phyloP scores from a whole-genome alignment of 257 asterid genomes.

The Echites panduratus region DNA sequence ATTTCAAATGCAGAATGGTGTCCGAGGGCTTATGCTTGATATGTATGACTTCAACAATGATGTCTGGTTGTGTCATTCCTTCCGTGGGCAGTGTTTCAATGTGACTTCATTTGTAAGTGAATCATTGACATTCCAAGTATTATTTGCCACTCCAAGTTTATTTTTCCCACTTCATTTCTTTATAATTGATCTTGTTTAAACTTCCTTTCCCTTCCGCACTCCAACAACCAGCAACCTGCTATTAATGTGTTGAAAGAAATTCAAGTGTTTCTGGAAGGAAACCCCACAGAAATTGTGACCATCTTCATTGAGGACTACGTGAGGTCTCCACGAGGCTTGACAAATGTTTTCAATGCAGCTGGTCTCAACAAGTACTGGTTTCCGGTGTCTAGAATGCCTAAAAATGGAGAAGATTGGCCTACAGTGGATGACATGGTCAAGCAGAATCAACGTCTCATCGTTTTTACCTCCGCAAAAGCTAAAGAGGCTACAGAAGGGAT shows the following conservation, averaged over 20 bases:
- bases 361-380: constrained; percentile 63
- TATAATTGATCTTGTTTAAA: background rate
- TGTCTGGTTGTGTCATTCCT: constrained; percentile 85
- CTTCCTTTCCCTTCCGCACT: background rate
- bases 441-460: constrained; percentile 67
- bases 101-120: constrained; percentile 75
- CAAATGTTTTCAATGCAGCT: constrained; percentile 61
- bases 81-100: constrained; percentile 53
- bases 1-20: constrained; percentile 57
- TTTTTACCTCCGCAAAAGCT: constrained; percentile 58
- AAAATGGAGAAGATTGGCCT: constrained; percentile 79
- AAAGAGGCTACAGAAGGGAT: constrained; percentile 71
- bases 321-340: constrained; percentile 52
- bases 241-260: constrained; percentile 64
- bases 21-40: constrained; percentile 93
- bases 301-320: constrained; percentile 88
- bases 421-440: constrained; percentile 70
- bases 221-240: constrained; percentile 70
- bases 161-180: background rate
- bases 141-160: background rate
- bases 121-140: background rate
- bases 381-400: constrained; percentile 74
- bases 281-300: constrained; percentile 61
- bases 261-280: constrained; percentile 46
- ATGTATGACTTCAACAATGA: constrained; percentile 75